Conservation (phyloP, 345 rosid genomes). For the Brassica nigra region DNA sequence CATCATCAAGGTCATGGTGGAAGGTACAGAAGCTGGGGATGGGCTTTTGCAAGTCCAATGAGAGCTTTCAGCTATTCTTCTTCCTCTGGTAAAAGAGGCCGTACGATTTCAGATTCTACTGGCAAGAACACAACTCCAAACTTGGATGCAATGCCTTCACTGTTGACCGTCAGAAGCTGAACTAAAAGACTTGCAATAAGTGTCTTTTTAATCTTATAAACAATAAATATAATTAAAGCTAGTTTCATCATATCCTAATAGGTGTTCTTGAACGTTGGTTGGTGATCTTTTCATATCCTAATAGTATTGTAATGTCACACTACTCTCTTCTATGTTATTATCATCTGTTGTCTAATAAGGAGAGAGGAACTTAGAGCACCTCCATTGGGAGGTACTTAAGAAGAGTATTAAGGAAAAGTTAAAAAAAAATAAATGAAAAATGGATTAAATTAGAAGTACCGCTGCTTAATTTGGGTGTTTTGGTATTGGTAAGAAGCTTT, state of each 20-base stretch:
- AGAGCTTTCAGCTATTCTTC: constrained; percentile 68
- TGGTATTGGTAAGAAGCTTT: no score
- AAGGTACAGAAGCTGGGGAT: constrained; percentile 76
- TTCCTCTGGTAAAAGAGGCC: constrained; percentile 41
- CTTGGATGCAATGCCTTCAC: constrained; percentile 71
- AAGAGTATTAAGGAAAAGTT: no score
- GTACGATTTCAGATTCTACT: constrained; percentile 33
- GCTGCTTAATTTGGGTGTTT: no score
- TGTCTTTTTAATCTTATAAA: constrained; percentile 1
- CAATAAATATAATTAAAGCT: constrained; percentile 4
- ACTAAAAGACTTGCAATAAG: constrained; percentile 13
- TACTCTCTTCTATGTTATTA: not conserved
- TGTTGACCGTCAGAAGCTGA: constrained; percentile 65
- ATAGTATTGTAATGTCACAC: constrained; percentile 24
- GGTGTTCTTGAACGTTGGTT: constrained; percentile 18
- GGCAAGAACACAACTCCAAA: constrained; percentile 45
- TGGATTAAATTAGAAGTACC: no score
- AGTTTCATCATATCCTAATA: constrained; percentile 18
- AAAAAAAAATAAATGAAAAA: no score
- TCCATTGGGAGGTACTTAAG: no score
- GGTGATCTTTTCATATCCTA: not conserved
- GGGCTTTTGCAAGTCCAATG: constrained; percentile 97
- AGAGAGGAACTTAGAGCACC: not conserved
- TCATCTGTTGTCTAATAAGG: not conserved
- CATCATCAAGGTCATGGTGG: constrained; percentile 47